Percentiles rank a stretch among this genome's conserved stretches.
Evolutionary conservation across 768 basidiomycete genomes (phyloP).

Genomic region (Mycena chlorophos): DNA sequence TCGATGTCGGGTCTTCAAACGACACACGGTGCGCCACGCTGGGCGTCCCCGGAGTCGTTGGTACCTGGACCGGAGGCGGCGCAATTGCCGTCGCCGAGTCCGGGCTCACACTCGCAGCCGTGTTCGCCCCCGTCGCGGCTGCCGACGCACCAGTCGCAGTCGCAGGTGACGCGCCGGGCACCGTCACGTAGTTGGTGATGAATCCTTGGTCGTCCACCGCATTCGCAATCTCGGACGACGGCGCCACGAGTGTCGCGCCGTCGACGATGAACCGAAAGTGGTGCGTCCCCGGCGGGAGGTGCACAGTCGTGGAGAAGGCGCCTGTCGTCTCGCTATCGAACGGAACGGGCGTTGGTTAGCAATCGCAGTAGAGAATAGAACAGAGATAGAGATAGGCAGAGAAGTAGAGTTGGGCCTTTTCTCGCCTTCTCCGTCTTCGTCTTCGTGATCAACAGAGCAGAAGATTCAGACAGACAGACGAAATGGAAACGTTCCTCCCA

Average conservation of each 20-base stretch:
- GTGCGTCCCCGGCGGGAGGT: conserved; percentile 85
- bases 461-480: too few relatives aligned
- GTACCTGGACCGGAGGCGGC: background rate
- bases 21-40: background rate
- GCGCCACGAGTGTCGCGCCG: conserved; percentile 75
- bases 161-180: conserved; percentile 35
- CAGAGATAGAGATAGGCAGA: background rate
- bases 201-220: conserved; percentile 94
- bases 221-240: conserved; percentile 62
- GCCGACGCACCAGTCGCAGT: conserved; percentile 27
- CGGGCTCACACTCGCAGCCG: conserved; percentile 5
- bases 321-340: conserved; percentile 10
- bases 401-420: too few relatives aligned
- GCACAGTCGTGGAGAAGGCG: conserved; percentile 34
- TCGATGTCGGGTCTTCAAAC: background rate
- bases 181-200: conserved; percentile 90
- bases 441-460: too few relatives aligned
- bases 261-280: conserved; percentile 96
- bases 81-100: background rate
- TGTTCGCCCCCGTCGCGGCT: conserved; percentile 16
- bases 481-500: too few relatives aligned
- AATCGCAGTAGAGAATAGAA: background rate
- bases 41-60: background rate
- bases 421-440: too few relatives aligned
- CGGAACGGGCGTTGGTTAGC: background rate